A percentile compares a stretch with the other conserved stretches of the same genome.
These are phyloP conservation scores for Fonsecaea monophora DNA, from an alignment of 2,329 filamentous ascomycete genomes.

Conservation along the genomic window DNA sequence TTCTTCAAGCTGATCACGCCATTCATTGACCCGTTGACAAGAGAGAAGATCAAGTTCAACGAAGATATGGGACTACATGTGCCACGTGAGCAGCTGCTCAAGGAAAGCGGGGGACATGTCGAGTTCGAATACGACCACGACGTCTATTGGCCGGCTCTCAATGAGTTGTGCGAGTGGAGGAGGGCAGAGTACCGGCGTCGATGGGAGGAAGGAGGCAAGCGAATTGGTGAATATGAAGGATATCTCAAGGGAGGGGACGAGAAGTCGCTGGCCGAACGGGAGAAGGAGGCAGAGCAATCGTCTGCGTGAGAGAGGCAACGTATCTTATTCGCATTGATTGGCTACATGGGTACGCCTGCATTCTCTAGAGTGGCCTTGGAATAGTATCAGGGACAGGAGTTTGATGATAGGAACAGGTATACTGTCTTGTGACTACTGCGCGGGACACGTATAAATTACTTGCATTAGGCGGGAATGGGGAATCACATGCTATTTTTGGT, in stretches of 20 bases:
- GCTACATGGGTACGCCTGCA: slow-evolving; percentile 5
- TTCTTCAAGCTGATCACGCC: slow-evolving; percentile 97
- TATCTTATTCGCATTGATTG: slow-evolving; percentile 3
- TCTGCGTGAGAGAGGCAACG: neutral
- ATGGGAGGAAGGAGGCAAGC: slow-evolving; percentile 81
- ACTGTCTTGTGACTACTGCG: slow-evolving; percentile 18
- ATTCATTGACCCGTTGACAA: slow-evolving; percentile 94
- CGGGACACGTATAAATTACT: neutral
- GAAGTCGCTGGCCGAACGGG: slow-evolving; percentile 47
- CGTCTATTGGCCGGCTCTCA: slow-evolving; percentile 86
- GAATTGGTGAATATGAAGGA: slow-evolving; percentile 83
- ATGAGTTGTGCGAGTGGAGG: slow-evolving; percentile 71
- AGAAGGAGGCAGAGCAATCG: slow-evolving; percentile 31
- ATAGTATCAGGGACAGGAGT: slow-evolving; percentile 10
- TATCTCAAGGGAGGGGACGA: slow-evolving; percentile 76
- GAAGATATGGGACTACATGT: slow-evolving; percentile 85
- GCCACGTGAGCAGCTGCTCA: slow-evolving; percentile 81
- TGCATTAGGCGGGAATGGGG: neutral
- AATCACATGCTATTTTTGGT: slow-evolving; percentile 4
- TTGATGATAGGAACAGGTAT: slow-evolving; percentile 17
- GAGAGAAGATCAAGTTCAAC: slow-evolving; percentile 97
- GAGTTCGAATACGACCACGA: slow-evolving; percentile 91
- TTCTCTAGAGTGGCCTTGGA: neutral
- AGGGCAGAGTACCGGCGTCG: slow-evolving; percentile 68
- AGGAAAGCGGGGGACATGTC: slow-evolving; percentile 76